Conservation (phyloP, 495 filamentous ascomycete species). For the Xylaria acuta region DNA sequence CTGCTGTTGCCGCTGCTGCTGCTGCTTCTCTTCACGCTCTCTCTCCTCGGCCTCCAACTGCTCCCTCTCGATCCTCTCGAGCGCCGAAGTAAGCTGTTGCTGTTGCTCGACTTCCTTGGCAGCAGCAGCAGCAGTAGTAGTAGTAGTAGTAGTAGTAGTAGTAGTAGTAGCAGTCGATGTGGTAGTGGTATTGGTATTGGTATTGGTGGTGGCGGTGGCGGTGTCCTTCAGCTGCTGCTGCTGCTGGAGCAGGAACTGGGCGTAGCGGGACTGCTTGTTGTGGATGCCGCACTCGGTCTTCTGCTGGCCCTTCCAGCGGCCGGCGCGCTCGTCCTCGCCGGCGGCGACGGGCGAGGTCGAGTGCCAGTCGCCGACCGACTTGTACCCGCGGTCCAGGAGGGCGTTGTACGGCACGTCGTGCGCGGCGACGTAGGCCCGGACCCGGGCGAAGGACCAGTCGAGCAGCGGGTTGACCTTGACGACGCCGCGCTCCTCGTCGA, state of each 20-base stretch:
- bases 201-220: conserved; percentile 58
- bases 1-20: neutral
- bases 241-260: conserved; percentile 77
- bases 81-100: conserved; percentile 22
- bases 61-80: conserved; percentile 21
- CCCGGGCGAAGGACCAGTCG: conserved; percentile 92
- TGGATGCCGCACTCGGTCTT: conserved; percentile 99
- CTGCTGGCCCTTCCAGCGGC: conserved; percentile 90
- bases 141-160: conserved; percentile 17
- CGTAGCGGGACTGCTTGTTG: conserved; percentile 92
- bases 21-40: neutral
- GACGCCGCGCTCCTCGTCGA: conserved; percentile 83
- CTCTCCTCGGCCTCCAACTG: conserved; percentile 20
- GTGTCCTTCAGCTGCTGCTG: conserved; percentile 77
- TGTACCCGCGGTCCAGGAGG: conserved; percentile 89
- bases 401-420: conserved; percentile 93
- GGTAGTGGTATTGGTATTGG: conserved; percentile 24
- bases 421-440: conserved; percentile 82
- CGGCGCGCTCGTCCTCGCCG: conserved; percentile 95
- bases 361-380: conserved; percentile 97
- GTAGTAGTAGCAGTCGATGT: neutral
- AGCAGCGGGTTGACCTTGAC: conserved; percentile 99
- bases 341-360: conserved; percentile 88
- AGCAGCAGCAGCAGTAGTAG: neutral
- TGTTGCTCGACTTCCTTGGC: conserved; percentile 43